Percentiles rank a stretch among this genome's conserved stretches.
Evolutionary conservation across 208 protist genomes (phyloP).

Genomic region (Leishmania lainsoni): DNA sequence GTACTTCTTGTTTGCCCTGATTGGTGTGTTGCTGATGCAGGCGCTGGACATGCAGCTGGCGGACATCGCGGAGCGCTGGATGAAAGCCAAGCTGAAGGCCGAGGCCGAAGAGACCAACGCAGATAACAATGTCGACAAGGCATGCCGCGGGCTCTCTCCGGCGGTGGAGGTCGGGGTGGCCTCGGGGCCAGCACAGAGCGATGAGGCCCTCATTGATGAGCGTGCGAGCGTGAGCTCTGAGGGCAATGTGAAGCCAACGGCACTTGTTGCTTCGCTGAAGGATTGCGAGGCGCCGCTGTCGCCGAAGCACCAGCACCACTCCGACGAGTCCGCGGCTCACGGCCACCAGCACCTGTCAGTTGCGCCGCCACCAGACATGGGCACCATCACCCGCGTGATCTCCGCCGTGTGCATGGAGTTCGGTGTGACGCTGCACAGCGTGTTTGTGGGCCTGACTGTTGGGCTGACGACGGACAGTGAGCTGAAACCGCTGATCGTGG

Average conservation of each 20-base stretch:
- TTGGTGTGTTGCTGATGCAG: too few relatives aligned
- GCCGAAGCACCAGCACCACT: background rate
- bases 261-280: background rate
- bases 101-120: too few relatives aligned
- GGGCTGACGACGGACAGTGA: conserved; percentile 52
- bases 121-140: background rate
- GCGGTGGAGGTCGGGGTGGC: background rate
- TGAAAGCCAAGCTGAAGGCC: too few relatives aligned
- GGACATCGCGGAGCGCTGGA: too few relatives aligned
- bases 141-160: background rate
- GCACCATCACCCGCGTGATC: conserved; percentile 27
- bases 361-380: conserved; percentile 22
- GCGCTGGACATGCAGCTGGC: too few relatives aligned
- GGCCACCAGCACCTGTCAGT: conserved; percentile 38
- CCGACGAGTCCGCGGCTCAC: background rate
- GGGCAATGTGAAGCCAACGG: background rate
- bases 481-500: conserved; percentile 43
- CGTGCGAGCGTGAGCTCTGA: background rate
- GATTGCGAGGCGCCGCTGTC: background rate
- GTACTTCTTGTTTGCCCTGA: too few relatives aligned
- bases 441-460: conserved; percentile 69
- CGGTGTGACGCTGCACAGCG: conserved; percentile 66
- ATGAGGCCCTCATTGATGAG: background rate
- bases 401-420: conserved; percentile 72
- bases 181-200: background rate